phyloP scores from a whole-genome alignment of 148 eudicot genomes.

The Amaranthus palmeri region DNA sequence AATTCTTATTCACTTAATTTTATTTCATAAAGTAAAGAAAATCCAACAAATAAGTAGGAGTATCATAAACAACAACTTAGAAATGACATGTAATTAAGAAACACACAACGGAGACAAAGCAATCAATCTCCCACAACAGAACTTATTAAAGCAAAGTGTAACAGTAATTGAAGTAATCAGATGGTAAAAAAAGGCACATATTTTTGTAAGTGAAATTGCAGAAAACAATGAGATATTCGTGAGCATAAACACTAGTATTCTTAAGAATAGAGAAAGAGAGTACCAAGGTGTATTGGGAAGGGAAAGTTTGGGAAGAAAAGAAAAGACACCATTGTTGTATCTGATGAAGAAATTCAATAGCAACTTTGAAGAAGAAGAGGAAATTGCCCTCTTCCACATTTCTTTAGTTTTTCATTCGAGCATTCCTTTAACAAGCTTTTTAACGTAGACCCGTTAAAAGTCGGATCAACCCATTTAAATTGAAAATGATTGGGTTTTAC shows the following conservation, averaged over 20 bases:
- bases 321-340: slow-evolving; percentile 20
- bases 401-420: not conserved
- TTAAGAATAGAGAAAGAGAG: not conserved
- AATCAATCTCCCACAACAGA: not conserved
- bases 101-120: not conserved
- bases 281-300: slow-evolving; percentile 37
- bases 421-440: no score
- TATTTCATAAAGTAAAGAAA: not conserved
- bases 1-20: not conserved
- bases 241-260: not conserved
- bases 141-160: not conserved
- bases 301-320: slow-evolving; percentile 6
- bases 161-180: not conserved
- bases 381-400: slow-evolving; percentile 22
- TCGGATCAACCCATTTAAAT: no score
- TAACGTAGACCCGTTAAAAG: no score
- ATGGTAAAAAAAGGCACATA: not conserved
- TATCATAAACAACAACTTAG: not conserved
- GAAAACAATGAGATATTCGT: not conserved
- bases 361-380: not conserved
- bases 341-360: slow-evolving; percentile 21
- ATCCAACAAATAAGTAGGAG: not conserved
- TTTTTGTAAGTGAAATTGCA: not conserved
- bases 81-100: not conserved
- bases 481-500: no score